Conservation (phyloP, 306 rosid species). For the Arachis stenosperma region DNA sequence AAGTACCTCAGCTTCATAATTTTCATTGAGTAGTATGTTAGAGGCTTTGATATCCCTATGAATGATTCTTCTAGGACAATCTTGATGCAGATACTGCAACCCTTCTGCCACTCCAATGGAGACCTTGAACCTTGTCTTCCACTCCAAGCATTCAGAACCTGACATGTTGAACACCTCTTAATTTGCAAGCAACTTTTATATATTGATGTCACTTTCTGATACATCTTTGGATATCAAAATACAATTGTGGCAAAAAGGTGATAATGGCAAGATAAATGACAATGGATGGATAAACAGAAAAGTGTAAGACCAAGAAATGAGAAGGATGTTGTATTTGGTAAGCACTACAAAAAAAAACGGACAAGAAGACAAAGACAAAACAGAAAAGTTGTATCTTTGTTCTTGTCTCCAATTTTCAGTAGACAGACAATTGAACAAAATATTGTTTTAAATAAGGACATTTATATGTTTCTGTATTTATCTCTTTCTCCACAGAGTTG, state of each 20-base stretch:
- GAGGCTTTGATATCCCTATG: slow-evolving; percentile 98
- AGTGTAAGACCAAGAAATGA: not conserved
- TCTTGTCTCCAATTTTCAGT: too few species aligned
- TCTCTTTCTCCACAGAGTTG: too few species aligned
- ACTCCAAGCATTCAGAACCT: slow-evolving; percentile 69
- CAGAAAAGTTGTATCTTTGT: too few species aligned
- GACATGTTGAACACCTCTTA: slow-evolving; percentile 39
- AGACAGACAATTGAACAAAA: too few species aligned
- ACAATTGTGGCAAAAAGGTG: too few species aligned
- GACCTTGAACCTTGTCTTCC: slow-evolving; percentile 80
- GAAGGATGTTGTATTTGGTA: not conserved
- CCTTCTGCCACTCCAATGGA: slow-evolving; percentile 90
- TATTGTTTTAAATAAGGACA: too few species aligned
- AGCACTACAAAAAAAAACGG: too few species aligned
- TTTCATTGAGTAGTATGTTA: slow-evolving; percentile 67
- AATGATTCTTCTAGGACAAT: slow-evolving; percentile 86
- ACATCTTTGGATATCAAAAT: too few species aligned
- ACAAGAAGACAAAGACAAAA: not conserved
- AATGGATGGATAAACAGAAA: too few species aligned
- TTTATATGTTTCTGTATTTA: too few species aligned
- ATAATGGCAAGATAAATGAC: too few species aligned
- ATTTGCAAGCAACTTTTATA: slow-evolving; percentile 22
- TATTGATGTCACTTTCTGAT: too few species aligned
- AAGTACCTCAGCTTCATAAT: slow-evolving; percentile 79
- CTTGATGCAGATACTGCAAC: slow-evolving; percentile 75